Evolutionary conservation across 176 grass and related monocot species (phyloP).

Genomic region (barley (Hordeum vulgare)): DNA sequence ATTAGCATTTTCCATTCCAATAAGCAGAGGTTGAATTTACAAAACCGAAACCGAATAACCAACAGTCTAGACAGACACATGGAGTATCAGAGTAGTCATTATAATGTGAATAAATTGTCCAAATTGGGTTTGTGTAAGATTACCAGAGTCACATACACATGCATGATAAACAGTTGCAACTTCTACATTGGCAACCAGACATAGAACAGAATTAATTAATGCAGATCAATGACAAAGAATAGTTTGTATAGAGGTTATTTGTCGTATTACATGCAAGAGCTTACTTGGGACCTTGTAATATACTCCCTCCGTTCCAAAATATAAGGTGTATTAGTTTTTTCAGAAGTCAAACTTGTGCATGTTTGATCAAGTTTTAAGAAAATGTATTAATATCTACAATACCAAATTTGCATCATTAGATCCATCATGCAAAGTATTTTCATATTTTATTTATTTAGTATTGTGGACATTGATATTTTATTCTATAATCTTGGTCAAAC

Average conservation of each 20-base stretch:
- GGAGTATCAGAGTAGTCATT: not conserved
- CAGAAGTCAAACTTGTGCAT: no score
- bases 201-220: not conserved
- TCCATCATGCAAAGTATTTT: no score
- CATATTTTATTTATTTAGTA: no score
- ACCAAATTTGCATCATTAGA: no score
- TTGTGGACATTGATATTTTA: no score
- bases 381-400: no score
- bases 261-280: not conserved
- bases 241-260: not conserved
- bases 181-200: not conserved
- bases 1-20: conserved; percentile 19
- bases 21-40: not conserved
- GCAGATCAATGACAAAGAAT: not conserved
- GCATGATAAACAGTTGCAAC: not conserved
- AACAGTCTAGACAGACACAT: not conserved
- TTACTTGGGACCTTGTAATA: not conserved
- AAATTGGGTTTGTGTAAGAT: not conserved
- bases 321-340: no score
- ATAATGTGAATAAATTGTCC: conserved; percentile 1
- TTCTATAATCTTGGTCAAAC: no score
- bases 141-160: not conserved
- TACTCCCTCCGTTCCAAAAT: no score
- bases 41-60: not conserved
- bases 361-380: no score